Evolutionary conservation across 305 asterid species (phyloP).

Genomic region (Coffea humblotiana): DNA sequence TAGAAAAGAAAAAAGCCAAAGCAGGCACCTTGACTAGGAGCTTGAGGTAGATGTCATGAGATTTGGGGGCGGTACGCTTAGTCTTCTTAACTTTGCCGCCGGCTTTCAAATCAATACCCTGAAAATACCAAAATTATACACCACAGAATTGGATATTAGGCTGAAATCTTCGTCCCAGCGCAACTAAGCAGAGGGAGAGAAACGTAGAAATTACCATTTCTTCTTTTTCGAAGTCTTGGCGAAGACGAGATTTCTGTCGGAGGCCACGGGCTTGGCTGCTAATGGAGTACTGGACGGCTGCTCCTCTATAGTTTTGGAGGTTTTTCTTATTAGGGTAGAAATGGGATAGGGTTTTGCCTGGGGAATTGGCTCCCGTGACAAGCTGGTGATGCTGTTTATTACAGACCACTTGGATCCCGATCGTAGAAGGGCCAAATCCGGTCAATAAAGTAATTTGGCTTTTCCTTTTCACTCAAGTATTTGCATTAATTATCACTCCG

Average conservation of each 20-base stretch:
- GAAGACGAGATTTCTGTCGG: not conserved
- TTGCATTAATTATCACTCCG: no score
- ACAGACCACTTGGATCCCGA: not conserved
- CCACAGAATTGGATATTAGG: no score
- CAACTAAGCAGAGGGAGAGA: no score
- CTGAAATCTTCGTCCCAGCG: no score
- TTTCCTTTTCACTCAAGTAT: no score
- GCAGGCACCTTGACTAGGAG: slow-evolving; percentile 62
- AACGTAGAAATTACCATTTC: slow-evolving; percentile 13
- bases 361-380: not conserved
- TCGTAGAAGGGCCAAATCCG: no score
- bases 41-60: slow-evolving; percentile 64
- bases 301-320: not conserved
- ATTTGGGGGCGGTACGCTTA: slow-evolving; percentile 37
- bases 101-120: slow-evolving; percentile 44
- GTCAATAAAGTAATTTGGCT: no score
- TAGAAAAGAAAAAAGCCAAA: not conserved
- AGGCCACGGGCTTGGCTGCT: no score
- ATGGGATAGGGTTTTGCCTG: slow-evolving; percentile 5
- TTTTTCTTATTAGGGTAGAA: not conserved
- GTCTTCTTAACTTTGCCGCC: slow-evolving; percentile 41
- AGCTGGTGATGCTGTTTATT: not conserved
- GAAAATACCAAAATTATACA: not conserved
- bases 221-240: not conserved
- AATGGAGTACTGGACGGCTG: no score